Conservation (phyloP, 768 basidiomycete genomes). For the Amanita pallidorosea region DNA sequence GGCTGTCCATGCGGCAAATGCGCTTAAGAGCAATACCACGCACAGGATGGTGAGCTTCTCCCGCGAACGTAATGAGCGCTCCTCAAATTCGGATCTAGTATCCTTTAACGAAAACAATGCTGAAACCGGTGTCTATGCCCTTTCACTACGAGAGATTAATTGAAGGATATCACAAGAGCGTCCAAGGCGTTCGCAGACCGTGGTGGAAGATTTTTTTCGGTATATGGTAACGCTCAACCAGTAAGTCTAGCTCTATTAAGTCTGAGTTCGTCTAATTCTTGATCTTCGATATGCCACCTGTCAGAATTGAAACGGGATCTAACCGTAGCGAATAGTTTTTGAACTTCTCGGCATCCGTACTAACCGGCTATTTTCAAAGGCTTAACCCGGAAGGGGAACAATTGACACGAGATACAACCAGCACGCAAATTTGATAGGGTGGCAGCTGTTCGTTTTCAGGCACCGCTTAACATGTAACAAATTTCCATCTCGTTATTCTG, state of each 20-base stretch:
- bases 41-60: conserved; percentile 44
- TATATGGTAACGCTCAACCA: conserved; percentile 40
- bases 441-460: background rate
- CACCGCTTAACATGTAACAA: background rate
- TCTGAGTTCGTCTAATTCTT: background rate
- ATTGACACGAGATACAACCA: too few relatives aligned
- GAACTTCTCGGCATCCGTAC: too few relatives aligned
- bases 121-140: conserved; percentile 63
- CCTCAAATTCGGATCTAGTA: conserved; percentile 33
- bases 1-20: conserved; percentile 49
- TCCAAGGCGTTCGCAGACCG: conserved; percentile 64
- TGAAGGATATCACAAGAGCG: conserved; percentile 67
- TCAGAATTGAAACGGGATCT: background rate
- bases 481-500: background rate
- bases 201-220: conserved; percentile 82
- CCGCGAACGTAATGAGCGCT: conserved; percentile 16
- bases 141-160: conserved; percentile 63
- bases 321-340: too few relatives aligned
- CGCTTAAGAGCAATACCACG: conserved; percentile 43
- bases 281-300: background rate
- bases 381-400: too few relatives aligned
- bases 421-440: background rate
- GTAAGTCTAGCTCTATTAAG: background rate
- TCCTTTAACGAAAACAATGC: conserved; percentile 48
- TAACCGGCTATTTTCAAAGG: too few relatives aligned